Evolutionary conservation across 2,329 filamentous ascomycete genomes (phyloP).

Genomic region (Pyrenochaeta sp.): DNA sequence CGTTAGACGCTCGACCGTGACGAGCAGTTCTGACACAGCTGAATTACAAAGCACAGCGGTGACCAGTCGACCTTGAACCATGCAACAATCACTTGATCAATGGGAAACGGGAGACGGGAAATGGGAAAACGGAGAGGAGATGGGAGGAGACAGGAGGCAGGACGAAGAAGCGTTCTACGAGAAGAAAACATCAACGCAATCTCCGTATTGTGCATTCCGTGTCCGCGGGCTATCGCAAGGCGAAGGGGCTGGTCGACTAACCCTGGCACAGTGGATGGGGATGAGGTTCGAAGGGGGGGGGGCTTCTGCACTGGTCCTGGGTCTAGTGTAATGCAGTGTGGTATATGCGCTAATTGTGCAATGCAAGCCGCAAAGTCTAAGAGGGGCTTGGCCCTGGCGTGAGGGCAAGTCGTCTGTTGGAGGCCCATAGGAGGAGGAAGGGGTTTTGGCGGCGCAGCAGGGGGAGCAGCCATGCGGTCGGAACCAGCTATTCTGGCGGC

Average conservation of each 20-base stretch:
- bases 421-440: neutral
- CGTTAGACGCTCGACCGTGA: slow-evolving; percentile 1
- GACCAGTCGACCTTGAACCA: slow-evolving; percentile 1
- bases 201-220: slow-evolving; percentile 3
- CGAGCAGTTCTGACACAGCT: slow-evolving; percentile 3
- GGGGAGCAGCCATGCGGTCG: slow-evolving; percentile 8
- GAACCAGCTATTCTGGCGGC: slow-evolving; percentile 2
- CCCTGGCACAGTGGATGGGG: neutral
- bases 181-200: slow-evolving; percentile 11
- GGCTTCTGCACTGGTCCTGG: neutral
- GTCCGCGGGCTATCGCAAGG: neutral
- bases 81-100: neutral
- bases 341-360: slow-evolving; percentile 1
- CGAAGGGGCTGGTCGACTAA: neutral
- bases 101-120: neutral
- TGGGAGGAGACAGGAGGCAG: neutral
- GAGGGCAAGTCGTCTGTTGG: neutral
- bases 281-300: neutral
- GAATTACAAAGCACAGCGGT: slow-evolving; percentile 6
- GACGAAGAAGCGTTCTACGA: neutral
- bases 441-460: neutral
- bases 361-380: slow-evolving; percentile 1
- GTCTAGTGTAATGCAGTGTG: neutral
- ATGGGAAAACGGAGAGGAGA: no score
- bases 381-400: neutral